Percentiles rank a stretch among this genome's conserved stretches.
Evolutionary conservation across 768 basidiomycete species (phyloP).

Genomic region (Lentinula detonsa): DNA sequence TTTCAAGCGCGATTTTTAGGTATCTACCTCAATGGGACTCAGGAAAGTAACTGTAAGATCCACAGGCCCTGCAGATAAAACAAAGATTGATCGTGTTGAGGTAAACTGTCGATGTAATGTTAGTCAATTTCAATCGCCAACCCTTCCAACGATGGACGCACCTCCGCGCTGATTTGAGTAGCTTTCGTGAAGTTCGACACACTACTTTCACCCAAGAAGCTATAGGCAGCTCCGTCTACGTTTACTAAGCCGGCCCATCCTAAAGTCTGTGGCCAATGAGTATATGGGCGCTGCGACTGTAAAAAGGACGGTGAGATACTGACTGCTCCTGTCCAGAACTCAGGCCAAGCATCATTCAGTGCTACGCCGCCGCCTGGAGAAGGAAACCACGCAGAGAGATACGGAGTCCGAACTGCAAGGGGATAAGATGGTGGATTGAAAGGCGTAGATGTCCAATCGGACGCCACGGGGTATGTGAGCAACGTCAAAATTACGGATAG

Average conservation of each 20-base stretch:
- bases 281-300: not conserved
- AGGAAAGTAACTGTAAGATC: conserved; percentile 46
- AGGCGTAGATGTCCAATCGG: conserved; percentile 4
- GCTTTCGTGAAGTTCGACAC: conserved; percentile 23
- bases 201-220: conserved; percentile 35
- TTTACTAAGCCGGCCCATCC: conserved; percentile 47
- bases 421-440: conserved; percentile 6
- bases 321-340: conserved; percentile 45
- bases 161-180: conserved; percentile 31
- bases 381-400: conserved; percentile 6
- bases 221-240: conserved; percentile 38
- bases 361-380: not conserved
- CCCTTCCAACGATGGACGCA: conserved; percentile 12
- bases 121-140: conserved; percentile 1
- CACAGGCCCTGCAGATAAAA: conserved; percentile 44
- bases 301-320: conserved; percentile 1
- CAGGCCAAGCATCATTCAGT: conserved; percentile 28
- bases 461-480: not conserved
- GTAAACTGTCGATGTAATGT: conserved; percentile 33
- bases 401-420: conserved; percentile 2
- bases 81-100: conserved; percentile 47
- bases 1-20: not conserved
- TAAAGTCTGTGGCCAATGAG: conserved; percentile 25
- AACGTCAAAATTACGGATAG: not conserved
- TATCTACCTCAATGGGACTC: conserved; percentile 49